Evolutionary conservation across 805 yeast genomes (phyloP), one percentile per base, ranked within the genome.

Genomic region (Kuraishia borneana): DNA sequence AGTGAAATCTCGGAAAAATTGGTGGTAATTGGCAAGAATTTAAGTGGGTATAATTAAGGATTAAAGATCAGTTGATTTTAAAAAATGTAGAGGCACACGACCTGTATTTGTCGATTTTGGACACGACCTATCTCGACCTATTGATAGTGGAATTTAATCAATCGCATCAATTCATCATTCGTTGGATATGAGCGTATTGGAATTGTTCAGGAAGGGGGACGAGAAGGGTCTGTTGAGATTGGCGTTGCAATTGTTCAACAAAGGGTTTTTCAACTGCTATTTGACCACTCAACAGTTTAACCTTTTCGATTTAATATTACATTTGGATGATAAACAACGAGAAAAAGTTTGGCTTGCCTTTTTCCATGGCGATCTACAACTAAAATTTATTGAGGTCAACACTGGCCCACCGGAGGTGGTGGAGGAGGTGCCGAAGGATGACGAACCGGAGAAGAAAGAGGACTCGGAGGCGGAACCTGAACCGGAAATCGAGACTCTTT

Each of bases 211-310:
- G 29, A 30, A 43, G 4, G 39, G 45, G 21, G 51, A 55, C 37
- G 42, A 53, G 6, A 36, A 41, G 21, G 41, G 50, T 18, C 43
- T 68, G 28, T 50, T 54, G 32, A 34, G 38, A 21, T 41, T 65
- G 23, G 52, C 70, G 3, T 57, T 50, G 16, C 52, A 50, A 36
- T 40, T 67, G 16, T 60, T 55, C 36, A 38, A 46, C 18, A 50
- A 58, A 7, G 63, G 66, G 4, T 53, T 55, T 14, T 69, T 72
- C 42, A 67, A 64, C 34, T 59, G 65, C 31, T 69, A 64, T 44
- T 53, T 76, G 38, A 69, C 75, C 8, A 61, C 70, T n/a, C 73
- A 68, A 37, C 83, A 76, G 47, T 60, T 65, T 42, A 60, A 67
- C 34, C 63, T 76, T 1, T 50, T 76, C 28, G 64, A 63, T 28